A percentile compares a stretch with the other conserved stretches of the same genome.
Conservation (phyloP, 768 basidiomycete species). For the Baorangia bicolor region DNA sequence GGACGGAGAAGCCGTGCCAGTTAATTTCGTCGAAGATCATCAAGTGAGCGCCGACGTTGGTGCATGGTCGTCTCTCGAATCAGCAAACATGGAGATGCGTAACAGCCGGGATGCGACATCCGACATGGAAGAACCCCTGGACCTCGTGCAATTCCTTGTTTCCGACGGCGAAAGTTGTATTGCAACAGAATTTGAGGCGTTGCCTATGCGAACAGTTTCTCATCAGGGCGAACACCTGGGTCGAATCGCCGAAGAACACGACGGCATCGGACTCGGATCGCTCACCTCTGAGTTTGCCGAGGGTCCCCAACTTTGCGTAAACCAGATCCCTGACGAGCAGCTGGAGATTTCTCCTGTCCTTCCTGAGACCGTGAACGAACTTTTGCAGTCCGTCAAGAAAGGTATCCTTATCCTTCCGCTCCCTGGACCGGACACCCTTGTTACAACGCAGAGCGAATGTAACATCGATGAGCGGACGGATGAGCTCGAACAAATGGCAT, state of each 20-base stretch:
- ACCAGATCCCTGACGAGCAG: background rate
- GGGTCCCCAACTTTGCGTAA: background rate
- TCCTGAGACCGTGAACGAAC: background rate
- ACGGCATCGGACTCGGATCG: background rate
- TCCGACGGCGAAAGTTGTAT: background rate
- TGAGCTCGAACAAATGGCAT: background rate
- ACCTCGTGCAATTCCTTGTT: background rate
- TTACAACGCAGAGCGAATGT: background rate
- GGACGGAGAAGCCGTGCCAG: constrained; percentile 15
- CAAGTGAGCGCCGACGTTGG: background rate
- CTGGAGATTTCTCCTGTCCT: background rate
- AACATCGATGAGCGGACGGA: background rate
- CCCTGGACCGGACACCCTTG: background rate
- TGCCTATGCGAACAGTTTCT: background rate
- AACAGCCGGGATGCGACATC: background rate
- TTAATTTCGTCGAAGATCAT: constrained; percentile 2
- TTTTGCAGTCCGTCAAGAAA: background rate
- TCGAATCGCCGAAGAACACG: background rate
- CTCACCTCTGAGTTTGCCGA: background rate
- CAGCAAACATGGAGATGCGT: background rate
- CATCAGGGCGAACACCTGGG: background rate
- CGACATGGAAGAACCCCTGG: background rate
- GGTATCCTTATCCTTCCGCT: background rate
- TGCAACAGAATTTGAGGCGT: background rate
- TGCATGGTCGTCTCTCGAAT: background rate